A percentile compares a stretch with the other conserved stretches of the same genome.
Evolutionary conservation across 768 basidiomycete genomes (phyloP).

Genomic region (Mycena olivaceomarginata): DNA sequence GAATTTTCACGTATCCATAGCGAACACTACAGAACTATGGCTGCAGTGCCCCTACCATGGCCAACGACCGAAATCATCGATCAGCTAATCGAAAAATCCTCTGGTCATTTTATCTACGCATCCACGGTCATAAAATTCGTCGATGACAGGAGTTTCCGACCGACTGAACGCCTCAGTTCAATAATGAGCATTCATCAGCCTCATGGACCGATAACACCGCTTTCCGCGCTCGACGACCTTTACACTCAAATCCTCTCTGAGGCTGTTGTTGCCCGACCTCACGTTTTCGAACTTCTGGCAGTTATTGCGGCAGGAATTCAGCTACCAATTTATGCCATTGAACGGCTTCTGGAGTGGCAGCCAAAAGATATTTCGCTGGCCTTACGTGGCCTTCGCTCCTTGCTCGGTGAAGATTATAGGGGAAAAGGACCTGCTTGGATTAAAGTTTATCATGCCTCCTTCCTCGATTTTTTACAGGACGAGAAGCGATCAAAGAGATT

Average conservation of each 20-base stretch:
- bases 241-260: constrained; percentile 21
- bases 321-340: constrained; percentile 6
- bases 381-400: constrained; percentile 16
- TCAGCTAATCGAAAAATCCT: constrained; percentile 13
- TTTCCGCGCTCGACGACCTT: constrained; percentile 12
- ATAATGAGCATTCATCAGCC: constrained; percentile 9
- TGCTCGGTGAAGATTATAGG: constrained; percentile 1
- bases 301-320: constrained; percentile 20
- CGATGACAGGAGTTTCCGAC: constrained; percentile 21
- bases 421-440: constrained; percentile 12
- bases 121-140: constrained; percentile 21
- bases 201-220: constrained; percentile 8
- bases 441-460: no score
- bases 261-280: constrained; percentile 19
- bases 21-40: constrained; percentile 13
- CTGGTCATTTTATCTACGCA: neutral
- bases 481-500: no score
- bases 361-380: constrained; percentile 9
- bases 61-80: constrained; percentile 16
- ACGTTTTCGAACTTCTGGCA: constrained; percentile 21
- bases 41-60: constrained; percentile 14
- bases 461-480: no score
- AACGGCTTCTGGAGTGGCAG: constrained; percentile 14
- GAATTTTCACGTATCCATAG: constrained; percentile 21
- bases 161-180: constrained; percentile 16